Evolutionary conservation across 129 eudicot genomes (phyloP).

Genomic region (Apium graveolens): DNA sequence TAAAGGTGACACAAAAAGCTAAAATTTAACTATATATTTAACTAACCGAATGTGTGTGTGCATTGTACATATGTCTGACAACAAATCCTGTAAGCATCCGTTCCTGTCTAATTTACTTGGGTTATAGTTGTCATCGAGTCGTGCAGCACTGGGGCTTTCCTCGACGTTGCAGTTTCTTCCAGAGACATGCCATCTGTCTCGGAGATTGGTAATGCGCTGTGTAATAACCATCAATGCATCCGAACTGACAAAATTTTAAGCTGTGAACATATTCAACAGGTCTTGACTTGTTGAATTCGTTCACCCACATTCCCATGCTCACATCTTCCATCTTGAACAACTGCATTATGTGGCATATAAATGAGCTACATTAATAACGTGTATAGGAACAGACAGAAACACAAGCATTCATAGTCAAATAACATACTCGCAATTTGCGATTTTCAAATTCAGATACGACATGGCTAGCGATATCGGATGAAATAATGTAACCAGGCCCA

Average conservation of each 20-base stretch:
- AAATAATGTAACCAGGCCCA: slow-evolving; percentile 12
- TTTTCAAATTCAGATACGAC: slow-evolving; percentile 10
- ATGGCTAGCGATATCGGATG: slow-evolving; percentile 9
- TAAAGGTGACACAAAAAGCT: background rate
- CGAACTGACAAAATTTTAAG: slow-evolving; percentile 44
- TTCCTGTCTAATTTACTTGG: background rate
- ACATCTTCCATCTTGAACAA: slow-evolving; percentile 63
- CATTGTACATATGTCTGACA: background rate
- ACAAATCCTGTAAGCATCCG: background rate
- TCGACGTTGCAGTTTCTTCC: slow-evolving; percentile 38
- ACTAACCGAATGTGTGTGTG: background rate
- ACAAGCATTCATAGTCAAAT: background rate
- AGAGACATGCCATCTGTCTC: slow-evolving; percentile 48
- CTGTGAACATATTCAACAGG: slow-evolving; percentile 47
- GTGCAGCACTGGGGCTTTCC: slow-evolving; percentile 57
- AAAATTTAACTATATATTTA: background rate
- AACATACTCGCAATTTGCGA: slow-evolving; percentile 7
- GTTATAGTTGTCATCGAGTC: slow-evolving; percentile 28
- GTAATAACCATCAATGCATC: slow-evolving; percentile 45
- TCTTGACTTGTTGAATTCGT: slow-evolving; percentile 34
- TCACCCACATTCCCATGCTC: slow-evolving; percentile 69
- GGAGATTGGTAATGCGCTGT: slow-evolving; percentile 70
- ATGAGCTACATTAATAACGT: background rate
- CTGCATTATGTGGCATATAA: slow-evolving; percentile 9
- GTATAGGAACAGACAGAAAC: background rate